Evolutionary conservation across 129 eudicot species (phyloP).

Genomic region (Mikania micrantha): DNA sequence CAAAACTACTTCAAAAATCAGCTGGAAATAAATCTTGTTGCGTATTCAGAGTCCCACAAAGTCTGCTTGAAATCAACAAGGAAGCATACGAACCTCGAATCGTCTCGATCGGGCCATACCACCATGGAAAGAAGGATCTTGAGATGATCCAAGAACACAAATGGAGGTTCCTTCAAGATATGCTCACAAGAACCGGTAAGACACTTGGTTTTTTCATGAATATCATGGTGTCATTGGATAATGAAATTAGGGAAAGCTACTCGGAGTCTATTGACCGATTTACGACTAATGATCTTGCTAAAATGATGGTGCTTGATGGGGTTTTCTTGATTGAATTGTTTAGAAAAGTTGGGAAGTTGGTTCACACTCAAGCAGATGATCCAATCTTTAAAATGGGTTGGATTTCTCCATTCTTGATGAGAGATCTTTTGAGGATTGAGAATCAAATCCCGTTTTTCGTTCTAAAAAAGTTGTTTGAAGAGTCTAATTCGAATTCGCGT

Average conservation of each 20-base stretch:
- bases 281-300: constrained; percentile 23
- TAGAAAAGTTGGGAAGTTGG: constrained; percentile 32
- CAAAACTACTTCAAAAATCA: constrained; percentile 25
- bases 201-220: constrained; percentile 5
- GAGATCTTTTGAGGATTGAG: constrained; percentile 28
- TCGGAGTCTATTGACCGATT: constrained; percentile 22
- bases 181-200: constrained; percentile 12
- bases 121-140: too few relatives aligned
- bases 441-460: constrained; percentile 34
- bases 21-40: constrained; percentile 31
- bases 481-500: not conserved
- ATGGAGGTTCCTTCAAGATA: too few relatives aligned
- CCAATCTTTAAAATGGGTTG: constrained; percentile 30
- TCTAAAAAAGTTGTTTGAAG: constrained; percentile 18
- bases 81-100: too few relatives aligned
- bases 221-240: constrained; percentile 4
- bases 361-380: constrained; percentile 9
- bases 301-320: constrained; percentile 42
- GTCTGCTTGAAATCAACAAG: constrained; percentile 23
- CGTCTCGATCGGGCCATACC: too few relatives aligned
- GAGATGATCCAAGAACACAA: too few relatives aligned
- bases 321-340: constrained; percentile 29
- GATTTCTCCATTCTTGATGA: constrained; percentile 32
- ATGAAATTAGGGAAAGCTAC: constrained; percentile 18
- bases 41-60: constrained; percentile 34